phyloP scores from a whole-genome alignment of 805 yeast genomes.

The Wickerhamomyces mucosus region DNA sequence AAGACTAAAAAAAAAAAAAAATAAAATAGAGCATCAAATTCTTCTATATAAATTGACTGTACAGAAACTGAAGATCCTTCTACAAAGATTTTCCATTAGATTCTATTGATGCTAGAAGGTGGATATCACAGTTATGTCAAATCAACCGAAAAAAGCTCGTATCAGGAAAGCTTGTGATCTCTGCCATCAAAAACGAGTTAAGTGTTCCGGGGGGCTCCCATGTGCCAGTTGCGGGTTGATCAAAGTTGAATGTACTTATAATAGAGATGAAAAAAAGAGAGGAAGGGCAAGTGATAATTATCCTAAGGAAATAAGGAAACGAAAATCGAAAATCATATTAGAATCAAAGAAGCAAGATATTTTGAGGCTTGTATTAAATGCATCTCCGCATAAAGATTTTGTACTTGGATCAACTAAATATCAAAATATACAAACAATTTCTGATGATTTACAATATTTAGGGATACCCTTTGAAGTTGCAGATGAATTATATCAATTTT shows the following conservation, averaged over 20 bases:
- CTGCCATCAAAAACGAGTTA: slow-evolving; percentile 36
- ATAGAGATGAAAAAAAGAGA: slow-evolving; percentile 33
- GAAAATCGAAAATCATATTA: slow-evolving; percentile 10
- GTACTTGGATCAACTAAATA: too few relatives aligned
- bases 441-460: slow-evolving; percentile 6
- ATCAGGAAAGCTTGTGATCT: slow-evolving; percentile 36
- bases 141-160: slow-evolving; percentile 15
- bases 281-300: slow-evolving; percentile 37
- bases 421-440: slow-evolving; percentile 6
- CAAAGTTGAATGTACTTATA: slow-evolving; percentile 28
- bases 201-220: slow-evolving; percentile 38
- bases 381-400: too few relatives aligned
- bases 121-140: too few relatives aligned
- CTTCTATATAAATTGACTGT: too few relatives aligned
- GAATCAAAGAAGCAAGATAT: not conserved
- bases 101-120: too few relatives aligned
- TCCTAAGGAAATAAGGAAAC: slow-evolving; percentile 24
- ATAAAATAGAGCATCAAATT: too few relatives aligned
- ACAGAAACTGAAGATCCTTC: too few relatives aligned
- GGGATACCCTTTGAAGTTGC: slow-evolving; percentile 15
- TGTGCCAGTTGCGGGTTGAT: slow-evolving; percentile 32
- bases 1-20: too few relatives aligned
- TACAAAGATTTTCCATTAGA: too few relatives aligned
- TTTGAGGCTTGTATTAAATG: too few relatives aligned
- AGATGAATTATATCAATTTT: slow-evolving; percentile 15